These are phyloP conservation scores for Diplogelasinospora grovesii DNA, from an alignment of 495 filamentous ascomycete genomes.

Conservation along the genomic window DNA sequence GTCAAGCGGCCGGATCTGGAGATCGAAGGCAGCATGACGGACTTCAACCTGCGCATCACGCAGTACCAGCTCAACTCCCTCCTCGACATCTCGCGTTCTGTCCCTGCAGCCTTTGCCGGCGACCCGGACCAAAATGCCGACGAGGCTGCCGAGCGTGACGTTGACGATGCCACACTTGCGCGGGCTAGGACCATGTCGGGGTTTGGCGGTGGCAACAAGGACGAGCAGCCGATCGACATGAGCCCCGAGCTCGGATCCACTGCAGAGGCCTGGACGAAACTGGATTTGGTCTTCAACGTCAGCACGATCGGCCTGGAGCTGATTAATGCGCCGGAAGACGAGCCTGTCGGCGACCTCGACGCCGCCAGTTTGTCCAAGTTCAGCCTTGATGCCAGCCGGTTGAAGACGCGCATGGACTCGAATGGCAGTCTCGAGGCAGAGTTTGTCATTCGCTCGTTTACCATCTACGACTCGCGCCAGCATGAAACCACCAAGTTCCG, in stretches of 20 bases:
- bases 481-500: constrained; percentile 89
- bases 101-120: constrained; percentile 77
- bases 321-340: constrained; percentile 65
- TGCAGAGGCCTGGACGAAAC: constrained; percentile 77
- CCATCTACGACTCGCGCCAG: constrained; percentile 81
- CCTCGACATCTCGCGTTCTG: constrained; percentile 73
- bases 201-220: constrained; percentile 30
- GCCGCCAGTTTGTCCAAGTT: constrained; percentile 85
- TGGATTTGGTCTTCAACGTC: constrained; percentile 89
- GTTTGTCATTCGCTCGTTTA: constrained; percentile 88
- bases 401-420: constrained; percentile 92
- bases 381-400: constrained; percentile 80
- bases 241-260: constrained; percentile 57
- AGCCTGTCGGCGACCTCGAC: constrained; percentile 70
- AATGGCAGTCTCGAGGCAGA: constrained; percentile 91
- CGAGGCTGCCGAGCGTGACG: constrained; percentile 42
- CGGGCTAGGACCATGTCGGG: constrained; percentile 43
- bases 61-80: constrained; percentile 86
- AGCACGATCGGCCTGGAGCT: constrained; percentile 83
- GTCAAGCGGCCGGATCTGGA: constrained; percentile 83
- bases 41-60: constrained; percentile 82
- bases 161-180: constrained; percentile 38
- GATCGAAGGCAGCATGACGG: constrained; percentile 82
- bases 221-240: constrained; percentile 47
- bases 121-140: constrained; percentile 65